Base-by-base conservation (phyloP, 352 stramenopile species). In the Pythium sukuiense region DNA sequence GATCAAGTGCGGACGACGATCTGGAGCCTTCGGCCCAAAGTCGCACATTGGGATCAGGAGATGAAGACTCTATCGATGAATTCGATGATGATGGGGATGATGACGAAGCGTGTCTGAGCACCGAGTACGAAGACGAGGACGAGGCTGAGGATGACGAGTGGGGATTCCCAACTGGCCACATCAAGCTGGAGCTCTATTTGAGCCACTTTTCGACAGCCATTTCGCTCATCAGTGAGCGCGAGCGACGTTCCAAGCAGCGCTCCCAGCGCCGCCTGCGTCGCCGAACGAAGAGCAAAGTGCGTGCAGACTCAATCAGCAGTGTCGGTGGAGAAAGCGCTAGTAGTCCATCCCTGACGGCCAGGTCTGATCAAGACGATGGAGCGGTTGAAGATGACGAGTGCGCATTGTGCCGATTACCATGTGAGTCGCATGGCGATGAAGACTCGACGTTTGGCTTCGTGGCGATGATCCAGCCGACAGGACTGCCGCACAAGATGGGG, bases 151-250 rank as follows among this genome's bases (percentile, higher is more conserved):
- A 86, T 57, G 84, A 93, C 46, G 84, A 93, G 43, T 93, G 84
- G 84, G 84, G 84, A 0, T 93, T 93, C 30, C 84, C 84, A n/a
- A 89, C 84, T 50, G 84, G 84, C 24, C 82, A 89, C 35, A 61
- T 93, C 33, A 70, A 90, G 48, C 62, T 91, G 39, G 66, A 76
- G 35, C 69, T 93, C 46, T 93, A 93, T 58, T 59, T 93, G 14
- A 71, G 83, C 37, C 84, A 93, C 52, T 70, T 91, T 11, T 78
- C 80, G 20, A 87, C 80, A 18, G 84, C 82, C 8, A 85, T 93
- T 16, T 74, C 80, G 3, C 66, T 78, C 43, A 75, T 77, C 43
- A 74, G 67, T 14, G 83, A 90, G 20, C 80, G 84, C n/a, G 73
- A 85, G 26, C 27, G 29, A 20, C 60, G 49, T 13, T 27, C 33